Percentiles rank a stretch among this genome's conserved stretches.
phyloP scores from a whole-genome alignment of 179 eudicot species.

The Silene vulgaris region DNA sequence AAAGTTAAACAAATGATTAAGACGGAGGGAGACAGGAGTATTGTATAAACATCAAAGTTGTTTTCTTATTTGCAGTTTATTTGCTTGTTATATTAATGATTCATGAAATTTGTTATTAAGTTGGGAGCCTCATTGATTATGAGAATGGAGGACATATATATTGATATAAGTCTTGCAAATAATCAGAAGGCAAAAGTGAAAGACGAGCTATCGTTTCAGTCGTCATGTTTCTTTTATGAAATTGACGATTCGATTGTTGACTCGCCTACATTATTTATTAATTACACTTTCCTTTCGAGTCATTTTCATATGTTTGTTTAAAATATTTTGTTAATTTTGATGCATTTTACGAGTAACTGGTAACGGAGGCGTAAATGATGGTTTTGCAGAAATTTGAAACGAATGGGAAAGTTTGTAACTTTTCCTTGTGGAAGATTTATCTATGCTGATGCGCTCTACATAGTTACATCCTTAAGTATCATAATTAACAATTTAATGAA shows the following conservation, averaged over 20 bases:
- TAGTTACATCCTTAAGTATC: no score
- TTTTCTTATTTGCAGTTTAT: no score
- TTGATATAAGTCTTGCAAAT: background rate
- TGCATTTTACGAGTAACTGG: no score
- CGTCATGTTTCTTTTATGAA: slow-evolving; percentile 36
- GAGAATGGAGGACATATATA: background rate
- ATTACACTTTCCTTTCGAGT: background rate
- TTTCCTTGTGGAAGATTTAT: slow-evolving; percentile 33
- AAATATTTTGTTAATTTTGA: no score
- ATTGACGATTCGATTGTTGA: slow-evolving; percentile 82
- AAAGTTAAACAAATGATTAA: no score
- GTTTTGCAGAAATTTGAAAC: slow-evolving; percentile 39
- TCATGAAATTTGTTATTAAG: no score
- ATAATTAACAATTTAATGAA: no score
- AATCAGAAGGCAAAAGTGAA: slow-evolving; percentile 33
- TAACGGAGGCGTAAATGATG: slow-evolving; percentile 24
- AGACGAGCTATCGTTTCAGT: slow-evolving; percentile 83
- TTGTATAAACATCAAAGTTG: no score
- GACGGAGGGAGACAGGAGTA: no score
- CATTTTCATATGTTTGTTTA: background rate
- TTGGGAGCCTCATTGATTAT: background rate
- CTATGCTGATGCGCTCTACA: slow-evolving; percentile 26
- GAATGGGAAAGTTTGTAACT: slow-evolving; percentile 21
- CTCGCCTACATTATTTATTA: slow-evolving; percentile 47
- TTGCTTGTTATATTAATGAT: no score